Percentiles rank a stretch among this genome's conserved stretches.
Evolutionary conservation across 2,329 filamentous ascomycete species (phyloP).

Genomic region (Cladosporium sp.): DNA sequence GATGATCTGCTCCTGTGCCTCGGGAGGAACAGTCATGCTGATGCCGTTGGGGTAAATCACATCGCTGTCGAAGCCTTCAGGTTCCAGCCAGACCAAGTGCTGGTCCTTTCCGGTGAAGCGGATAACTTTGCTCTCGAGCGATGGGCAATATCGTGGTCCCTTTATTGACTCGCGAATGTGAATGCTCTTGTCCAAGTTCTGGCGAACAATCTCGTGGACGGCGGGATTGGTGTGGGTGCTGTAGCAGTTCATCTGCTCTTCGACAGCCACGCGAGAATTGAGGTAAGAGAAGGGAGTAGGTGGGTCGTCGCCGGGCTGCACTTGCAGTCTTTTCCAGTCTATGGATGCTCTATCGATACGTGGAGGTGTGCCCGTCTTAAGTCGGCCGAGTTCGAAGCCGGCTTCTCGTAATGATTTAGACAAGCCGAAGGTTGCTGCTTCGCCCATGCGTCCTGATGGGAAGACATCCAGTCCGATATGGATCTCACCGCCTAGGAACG

Average conservation of each 20-base stretch:
- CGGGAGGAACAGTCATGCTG: conserved; percentile 91
- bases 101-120: conserved; percentile 77
- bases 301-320: conserved; percentile 79
- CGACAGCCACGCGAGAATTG: conserved; percentile 73
- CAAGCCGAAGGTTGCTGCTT: conserved; percentile 87
- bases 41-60: conserved; percentile 95
- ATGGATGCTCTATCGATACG: conserved; percentile 81
- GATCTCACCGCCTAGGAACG: conserved; percentile 93
- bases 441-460: conserved; percentile 88
- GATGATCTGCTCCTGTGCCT: conserved; percentile 82
- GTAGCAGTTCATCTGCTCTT: conserved; percentile 83
- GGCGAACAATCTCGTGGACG: conserved; percentile 80
- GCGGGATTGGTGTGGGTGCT: conserved; percentile 82
- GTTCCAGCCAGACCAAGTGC: conserved; percentile 96
- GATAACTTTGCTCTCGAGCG: conserved; percentile 90
- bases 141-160: conserved; percentile 93
- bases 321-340: conserved; percentile 70
- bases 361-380: conserved; percentile 96
- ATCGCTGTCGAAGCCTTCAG: conserved; percentile 87
- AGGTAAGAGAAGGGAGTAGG: conserved; percentile 91
- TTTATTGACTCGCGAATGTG: conserved; percentile 95
- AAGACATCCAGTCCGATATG: conserved; percentile 83
- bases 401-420: conserved; percentile 88
- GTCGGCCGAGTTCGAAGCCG: conserved; percentile 82
- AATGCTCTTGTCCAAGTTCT: conserved; percentile 92